Base-by-base conservation (phyloP, 2,329 filamentous ascomycete genomes). In the Fusarium sp. region DNA sequence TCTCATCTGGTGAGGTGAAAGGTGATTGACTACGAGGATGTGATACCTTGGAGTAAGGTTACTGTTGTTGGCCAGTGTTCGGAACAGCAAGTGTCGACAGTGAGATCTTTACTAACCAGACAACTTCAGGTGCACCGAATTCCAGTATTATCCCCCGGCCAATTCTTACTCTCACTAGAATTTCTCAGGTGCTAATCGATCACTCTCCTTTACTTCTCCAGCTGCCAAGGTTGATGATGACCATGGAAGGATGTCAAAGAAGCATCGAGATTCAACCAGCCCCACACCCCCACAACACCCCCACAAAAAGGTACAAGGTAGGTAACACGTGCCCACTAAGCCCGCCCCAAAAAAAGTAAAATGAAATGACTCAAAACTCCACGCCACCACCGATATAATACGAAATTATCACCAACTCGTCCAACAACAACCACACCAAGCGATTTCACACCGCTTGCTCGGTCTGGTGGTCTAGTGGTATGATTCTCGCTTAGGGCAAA, bases 401-500 rank as follows among this genome's bases (percentile, higher is more conserved):
- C 20, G 49, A 55, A 72, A 67, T 70, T 31, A 70, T 62, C 36
- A 9, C 31, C 7, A 10, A 17, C 2, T 10, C 24, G 10, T 20
- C 31, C 62, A 77, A 62, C 62, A 66, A 62, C 38, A 64, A 61
- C 65, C 61, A 69, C 68, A 66, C 33, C 49, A 16, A 68, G 55
- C 56, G 64, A 40, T 66, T 69, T 27, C 31, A 64, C 27, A 70
- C 44, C 44, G 31, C 16, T 70, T 68, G 4, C 29, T 66, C 58
- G 84, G 83, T 84, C 83, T 84, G 83, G 81, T 90, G 87, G 88
- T 89, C 88, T 90, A 90, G 89, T 87, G 89, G 89, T 91, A 91
- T 91, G 88, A 91, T 91, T 91, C 89, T 90, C 88, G 89, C 89
- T 91, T 91, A 91, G 89, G 89, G 89, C 80, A 76, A 72, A 83